Conservation (phyloP, 2,329 filamentous ascomycete genomes). For the Microcyclosporella mali region DNA sequence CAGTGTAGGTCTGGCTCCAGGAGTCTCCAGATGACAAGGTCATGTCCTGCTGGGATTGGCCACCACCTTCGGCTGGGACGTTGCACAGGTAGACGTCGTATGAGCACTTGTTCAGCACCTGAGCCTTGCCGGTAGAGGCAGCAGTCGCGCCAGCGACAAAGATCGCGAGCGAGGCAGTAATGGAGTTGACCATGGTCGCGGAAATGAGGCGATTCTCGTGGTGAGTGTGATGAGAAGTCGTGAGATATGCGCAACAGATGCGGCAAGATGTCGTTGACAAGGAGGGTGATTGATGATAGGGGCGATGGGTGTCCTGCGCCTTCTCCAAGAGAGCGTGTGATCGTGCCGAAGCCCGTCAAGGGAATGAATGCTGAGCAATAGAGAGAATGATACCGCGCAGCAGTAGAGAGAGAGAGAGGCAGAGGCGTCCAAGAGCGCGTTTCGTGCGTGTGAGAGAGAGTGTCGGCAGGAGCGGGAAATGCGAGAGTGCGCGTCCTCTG, state of each 20-base stretch:
- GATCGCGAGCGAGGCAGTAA: constrained; percentile 23
- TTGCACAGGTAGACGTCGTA: constrained; percentile 29
- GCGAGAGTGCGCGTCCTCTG: constrained; percentile 26
- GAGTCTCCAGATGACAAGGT: constrained; percentile 22
- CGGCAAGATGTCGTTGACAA: constrained; percentile 1
- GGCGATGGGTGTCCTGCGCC: constrained; percentile 5
- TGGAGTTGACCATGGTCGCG: constrained; percentile 16
- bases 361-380: constrained; percentile 20
- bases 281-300: constrained; percentile 1
- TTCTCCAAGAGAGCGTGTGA: constrained; percentile 21
- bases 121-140: constrained; percentile 24
- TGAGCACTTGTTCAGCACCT: constrained; percentile 30
- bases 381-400: constrained; percentile 32
- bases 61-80: constrained; percentile 26
- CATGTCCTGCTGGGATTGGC: constrained; percentile 22
- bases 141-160: constrained; percentile 19
- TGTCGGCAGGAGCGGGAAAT: constrained; percentile 9
- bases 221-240: constrained; percentile 1
- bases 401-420: no score
- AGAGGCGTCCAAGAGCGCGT: constrained; percentile 28
- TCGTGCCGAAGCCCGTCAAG: constrained; percentile 18
- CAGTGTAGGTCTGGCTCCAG: constrained; percentile 31
- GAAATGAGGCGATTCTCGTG: constrained; percentile 3
- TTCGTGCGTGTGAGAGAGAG: constrained; percentile 21
- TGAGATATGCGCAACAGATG: constrained; percentile 1